Evolutionary conservation across 108 stramenopile species (phyloP).

Genomic region (Nannochloropsis oceanica): DNA sequence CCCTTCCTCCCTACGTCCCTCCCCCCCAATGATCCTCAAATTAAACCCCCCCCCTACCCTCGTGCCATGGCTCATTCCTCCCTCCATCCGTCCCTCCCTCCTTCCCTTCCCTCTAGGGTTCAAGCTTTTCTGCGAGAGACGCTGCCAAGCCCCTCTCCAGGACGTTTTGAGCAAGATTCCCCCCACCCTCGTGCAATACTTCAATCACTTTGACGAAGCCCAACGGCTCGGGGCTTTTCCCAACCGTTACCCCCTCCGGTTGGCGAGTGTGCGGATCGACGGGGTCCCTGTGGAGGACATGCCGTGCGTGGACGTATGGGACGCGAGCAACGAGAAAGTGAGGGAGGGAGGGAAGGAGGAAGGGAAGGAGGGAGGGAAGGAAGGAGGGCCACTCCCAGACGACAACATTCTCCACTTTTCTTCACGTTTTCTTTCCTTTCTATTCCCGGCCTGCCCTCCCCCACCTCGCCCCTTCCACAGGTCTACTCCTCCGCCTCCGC

Average conservation of each 20-base stretch:
- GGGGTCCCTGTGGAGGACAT: constrained; percentile 73
- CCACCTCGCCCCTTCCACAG: neutral
- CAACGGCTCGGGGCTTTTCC: constrained; percentile 38
- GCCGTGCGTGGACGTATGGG: constrained; percentile 67
- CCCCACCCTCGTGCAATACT: constrained; percentile 50
- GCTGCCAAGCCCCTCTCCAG: neutral
- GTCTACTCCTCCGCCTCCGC: neutral
- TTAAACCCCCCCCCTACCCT: too few species aligned
- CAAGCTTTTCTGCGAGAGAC: constrained; percentile 40
- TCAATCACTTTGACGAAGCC: constrained; percentile 54
- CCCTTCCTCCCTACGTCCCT: neutral
- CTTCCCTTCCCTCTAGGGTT: constrained; percentile 44
- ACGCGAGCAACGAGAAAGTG: constrained; percentile 15
- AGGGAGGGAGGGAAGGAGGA: neutral
- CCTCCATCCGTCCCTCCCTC: neutral
- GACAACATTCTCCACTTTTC: neutral
- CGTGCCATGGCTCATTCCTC: too few species aligned
- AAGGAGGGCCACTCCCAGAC: neutral
- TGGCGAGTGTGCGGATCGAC: constrained; percentile 49
- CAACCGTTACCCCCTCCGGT: constrained; percentile 48
- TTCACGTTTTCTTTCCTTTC: too few species aligned
- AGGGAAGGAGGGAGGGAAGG: neutral
- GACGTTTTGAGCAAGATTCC: constrained; percentile 32
- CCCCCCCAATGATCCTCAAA: too few species aligned
- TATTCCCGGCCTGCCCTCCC: neutral